A percentile compares a stretch with the other conserved stretches of the same genome.
Evolutionary conservation across 306 rosid genomes (phyloP).

Genomic region (Myrica gale): DNA sequence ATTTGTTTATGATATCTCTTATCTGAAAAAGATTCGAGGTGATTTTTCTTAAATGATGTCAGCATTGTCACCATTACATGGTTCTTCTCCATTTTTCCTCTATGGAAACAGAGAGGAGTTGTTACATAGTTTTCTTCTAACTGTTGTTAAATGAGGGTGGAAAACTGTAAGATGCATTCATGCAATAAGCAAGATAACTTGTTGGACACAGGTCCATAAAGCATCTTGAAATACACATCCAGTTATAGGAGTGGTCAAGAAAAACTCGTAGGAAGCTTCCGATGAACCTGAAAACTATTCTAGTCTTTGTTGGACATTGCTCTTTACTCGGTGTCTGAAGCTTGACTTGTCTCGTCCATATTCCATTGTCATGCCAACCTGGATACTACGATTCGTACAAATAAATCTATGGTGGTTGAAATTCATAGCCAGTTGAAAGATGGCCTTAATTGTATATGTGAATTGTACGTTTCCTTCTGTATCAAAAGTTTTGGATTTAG

Average conservation of each 20-base stretch:
- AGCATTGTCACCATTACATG: not conserved
- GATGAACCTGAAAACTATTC: not conserved
- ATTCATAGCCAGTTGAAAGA: not conserved
- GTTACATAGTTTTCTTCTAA: not conserved
- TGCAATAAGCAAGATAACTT: not conserved
- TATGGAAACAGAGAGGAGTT: not conserved
- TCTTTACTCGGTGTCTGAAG: not conserved
- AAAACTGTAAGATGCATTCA: not conserved
- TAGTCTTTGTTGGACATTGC: not conserved
- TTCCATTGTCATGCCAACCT: not conserved
- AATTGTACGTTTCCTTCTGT: not conserved
- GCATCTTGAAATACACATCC: not conserved
- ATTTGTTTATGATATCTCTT: not conserved
- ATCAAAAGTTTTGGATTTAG: conserved; percentile 10
- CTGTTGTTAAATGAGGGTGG: not conserved
- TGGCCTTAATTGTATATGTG: conserved; percentile 1
- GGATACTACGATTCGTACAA: not conserved
- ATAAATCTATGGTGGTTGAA: not conserved
- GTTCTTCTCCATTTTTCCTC: not conserved
- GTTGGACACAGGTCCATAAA: not conserved
- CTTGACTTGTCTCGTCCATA: not conserved
- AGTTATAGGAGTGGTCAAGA: not conserved
- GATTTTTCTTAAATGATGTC: not conserved
- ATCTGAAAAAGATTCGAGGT: not conserved
- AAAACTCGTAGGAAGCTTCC: not conserved